A percentile compares a stretch with the other conserved stretches of the same genome.
Conservation (phyloP, 805 yeast species). For the Teunomyces atbi region DNA sequence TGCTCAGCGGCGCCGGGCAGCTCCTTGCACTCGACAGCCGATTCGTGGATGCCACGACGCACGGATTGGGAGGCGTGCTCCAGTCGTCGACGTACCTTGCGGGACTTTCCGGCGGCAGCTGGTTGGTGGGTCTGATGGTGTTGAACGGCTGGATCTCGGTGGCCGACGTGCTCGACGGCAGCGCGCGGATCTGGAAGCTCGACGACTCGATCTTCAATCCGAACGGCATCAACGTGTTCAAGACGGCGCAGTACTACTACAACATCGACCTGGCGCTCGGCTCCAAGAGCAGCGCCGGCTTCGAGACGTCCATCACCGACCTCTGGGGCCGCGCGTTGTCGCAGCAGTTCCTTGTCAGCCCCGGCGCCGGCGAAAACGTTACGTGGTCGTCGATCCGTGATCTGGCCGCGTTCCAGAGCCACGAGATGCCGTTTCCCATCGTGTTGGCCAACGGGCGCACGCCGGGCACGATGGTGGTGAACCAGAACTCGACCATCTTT, state of each 20-base stretch:
- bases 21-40: constrained; percentile 12
- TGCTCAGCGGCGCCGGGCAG: constrained; percentile 20
- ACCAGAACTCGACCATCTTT: constrained; percentile 62
- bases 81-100: constrained; percentile 13
- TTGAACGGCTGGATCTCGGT: constrained; percentile 38
- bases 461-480: constrained; percentile 57
- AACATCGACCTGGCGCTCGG: constrained; percentile 25
- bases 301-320: constrained; percentile 36
- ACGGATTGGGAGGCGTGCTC: constrained; percentile 38
- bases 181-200: constrained; percentile 61
- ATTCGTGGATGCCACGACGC: constrained; percentile 36
- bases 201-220: constrained; percentile 58
- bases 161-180: constrained; percentile 24
- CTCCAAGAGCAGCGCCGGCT: constrained; percentile 36
- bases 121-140: constrained; percentile 48
- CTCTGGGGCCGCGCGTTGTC: constrained; percentile 43
- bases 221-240: constrained; percentile 58
- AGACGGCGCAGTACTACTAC: constrained; percentile 48
- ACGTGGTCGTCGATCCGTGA: constrained; percentile 26
- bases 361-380: constrained; percentile 25
- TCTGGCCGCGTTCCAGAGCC: constrained; percentile 21
- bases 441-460: constrained; percentile 55
- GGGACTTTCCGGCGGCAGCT: constrained; percentile 56
- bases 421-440: constrained; percentile 40
- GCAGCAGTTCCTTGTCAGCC: constrained; percentile 29